Conservation (phyloP, 371 early-diverging fungal genomes). For the Saksenaea oblongispora region DNA sequence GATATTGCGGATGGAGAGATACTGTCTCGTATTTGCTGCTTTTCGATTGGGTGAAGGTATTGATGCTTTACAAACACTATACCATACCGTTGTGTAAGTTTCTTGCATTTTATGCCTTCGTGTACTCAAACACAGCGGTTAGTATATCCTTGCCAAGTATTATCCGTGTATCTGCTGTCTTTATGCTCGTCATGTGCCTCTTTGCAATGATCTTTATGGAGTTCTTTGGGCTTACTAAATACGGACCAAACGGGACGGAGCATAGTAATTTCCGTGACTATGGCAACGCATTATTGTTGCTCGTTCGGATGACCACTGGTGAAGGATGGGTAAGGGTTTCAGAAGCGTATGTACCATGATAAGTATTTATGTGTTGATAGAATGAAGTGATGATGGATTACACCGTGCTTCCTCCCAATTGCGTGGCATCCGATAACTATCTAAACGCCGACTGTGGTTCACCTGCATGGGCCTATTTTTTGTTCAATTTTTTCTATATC, state of each 20-base stretch:
- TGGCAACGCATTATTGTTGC: constrained; percentile 55
- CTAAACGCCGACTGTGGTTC: constrained; percentile 58
- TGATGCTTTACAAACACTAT: constrained; percentile 55
- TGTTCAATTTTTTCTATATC: constrained; percentile 58
- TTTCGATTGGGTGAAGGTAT: constrained; percentile 62
- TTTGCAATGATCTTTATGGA: constrained; percentile 66
- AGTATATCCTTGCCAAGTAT: constrained; percentile 56
- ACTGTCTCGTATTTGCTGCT: constrained; percentile 54
- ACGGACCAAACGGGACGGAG: constrained; percentile 44
- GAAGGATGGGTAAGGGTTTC: constrained; percentile 55
- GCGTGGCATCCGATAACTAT: constrained; percentile 44
- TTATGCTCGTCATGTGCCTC: constrained; percentile 56
- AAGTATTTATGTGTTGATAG: constrained; percentile 1
- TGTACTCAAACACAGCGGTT: not conserved
- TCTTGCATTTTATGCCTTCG: not conserved
- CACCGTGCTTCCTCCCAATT: constrained; percentile 49
- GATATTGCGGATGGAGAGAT: constrained; percentile 53
- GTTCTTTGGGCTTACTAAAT: constrained; percentile 60
- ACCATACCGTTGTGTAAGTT: constrained; percentile 56
- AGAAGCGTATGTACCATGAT: not conserved
- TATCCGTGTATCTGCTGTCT: constrained; percentile 60
- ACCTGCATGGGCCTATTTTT: constrained; percentile 53
- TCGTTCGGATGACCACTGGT: constrained; percentile 60
- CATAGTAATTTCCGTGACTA: constrained; percentile 57
- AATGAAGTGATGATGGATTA: constrained; percentile 60